Base-by-base conservation (phyloP, 768 basidiomycete species). In the Cyathus striatus region DNA sequence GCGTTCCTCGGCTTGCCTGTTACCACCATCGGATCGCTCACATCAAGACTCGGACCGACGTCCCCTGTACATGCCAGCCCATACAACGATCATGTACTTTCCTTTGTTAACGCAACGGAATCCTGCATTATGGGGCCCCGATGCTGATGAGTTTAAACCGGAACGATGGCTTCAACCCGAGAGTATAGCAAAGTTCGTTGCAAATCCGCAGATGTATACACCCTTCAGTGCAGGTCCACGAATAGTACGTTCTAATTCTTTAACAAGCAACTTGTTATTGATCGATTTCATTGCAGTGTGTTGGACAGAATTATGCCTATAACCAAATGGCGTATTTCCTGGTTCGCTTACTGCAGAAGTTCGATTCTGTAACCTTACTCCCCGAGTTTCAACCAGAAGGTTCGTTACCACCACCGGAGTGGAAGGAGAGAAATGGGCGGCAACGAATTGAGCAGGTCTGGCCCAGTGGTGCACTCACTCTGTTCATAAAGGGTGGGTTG, bases 251-350 rank as follows among this genome's bases (percentile, higher is more conserved):
- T 17, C 26, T 33, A 23, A 9, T 25, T 23, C 35, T 16, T 9
- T 33, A 16, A 3, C n/a, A 7, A 30, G n/a, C 10, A 6, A 18
- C 35, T 18, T 9, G 10, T 9, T 27, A 5, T 27, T 24, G 2
- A 20, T 21, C n/a, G 14, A 9, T 23, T 7, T 32, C 40, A 27
- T n/a, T 26, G 24, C 53, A 86, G 83, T 86, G 83, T 51, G 59
- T 86, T 16, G 81, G 81, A 9, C 80, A 84, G 56, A 81, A 85
- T 51, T 86, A 86, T 45, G 86, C 85, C 4, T 82, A 82, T 52
- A 86, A 86, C 55, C 80, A 87, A 61, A 78, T 79, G 38, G 78
- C 81, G n/a, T 87, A 77, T 54, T 78, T 87, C 60, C 72, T 87
- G 33, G 77, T 80, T 7, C 70, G 81, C 23, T 62, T 88, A 25